Conservation (phyloP, 2,329 filamentous ascomycete species). For the Helotiales sp. region DNA sequence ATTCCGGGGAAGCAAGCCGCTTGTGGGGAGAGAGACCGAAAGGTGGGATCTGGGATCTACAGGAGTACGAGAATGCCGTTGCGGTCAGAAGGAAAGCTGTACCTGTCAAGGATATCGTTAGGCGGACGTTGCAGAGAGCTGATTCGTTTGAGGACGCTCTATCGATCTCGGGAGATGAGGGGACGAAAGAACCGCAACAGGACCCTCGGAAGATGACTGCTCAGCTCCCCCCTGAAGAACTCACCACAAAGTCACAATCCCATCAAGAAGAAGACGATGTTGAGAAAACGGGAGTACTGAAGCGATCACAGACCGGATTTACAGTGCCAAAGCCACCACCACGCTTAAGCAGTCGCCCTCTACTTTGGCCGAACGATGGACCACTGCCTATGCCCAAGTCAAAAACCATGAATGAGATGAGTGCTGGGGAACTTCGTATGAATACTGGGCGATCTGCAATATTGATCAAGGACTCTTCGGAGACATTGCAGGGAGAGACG, state of each 20-base stretch:
- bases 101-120: slow-evolving; percentile 11
- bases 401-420: not conserved
- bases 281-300: not conserved
- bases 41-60: not conserved
- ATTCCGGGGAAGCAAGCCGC: not conserved
- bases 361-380: no score
- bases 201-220: not conserved
- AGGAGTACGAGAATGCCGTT: not conserved
- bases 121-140: not conserved
- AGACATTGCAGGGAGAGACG: not conserved
- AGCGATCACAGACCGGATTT: not conserved
- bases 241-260: no score
- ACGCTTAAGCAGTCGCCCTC: not conserved
- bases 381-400: not conserved
- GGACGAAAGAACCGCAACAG: not conserved
- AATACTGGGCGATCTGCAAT: not conserved
- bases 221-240: no score
- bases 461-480: not conserved
- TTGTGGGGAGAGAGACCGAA: not conserved
- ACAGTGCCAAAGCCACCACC: not conserved
- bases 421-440: not conserved
- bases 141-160: not conserved
- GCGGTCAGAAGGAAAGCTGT: slow-evolving; percentile 15
- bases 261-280: not conserved
- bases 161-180: not conserved